Base-by-base conservation (phyloP, 805 yeast genomes). In the Saccharomycopsis vini region DNA sequence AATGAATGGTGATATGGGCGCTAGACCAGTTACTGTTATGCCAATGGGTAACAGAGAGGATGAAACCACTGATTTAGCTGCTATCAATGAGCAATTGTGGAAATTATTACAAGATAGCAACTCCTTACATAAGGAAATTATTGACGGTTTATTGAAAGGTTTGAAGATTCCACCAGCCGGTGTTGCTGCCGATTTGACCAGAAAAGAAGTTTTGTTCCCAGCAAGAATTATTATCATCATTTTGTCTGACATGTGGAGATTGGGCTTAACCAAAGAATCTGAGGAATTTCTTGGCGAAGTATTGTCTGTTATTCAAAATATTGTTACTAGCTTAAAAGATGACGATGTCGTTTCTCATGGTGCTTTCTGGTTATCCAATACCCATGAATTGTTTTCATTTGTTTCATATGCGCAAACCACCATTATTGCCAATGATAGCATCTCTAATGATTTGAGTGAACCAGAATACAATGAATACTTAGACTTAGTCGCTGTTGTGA, bases 291-390 rank as follows among this genome's bases (percentile, higher is more conserved):
- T 92, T 50, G 96, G 96, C 38, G 89, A 83, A 59, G 94, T 88
- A 2, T 72, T 90, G 59, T 76, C 85, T 23, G 82, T 84, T 2
- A 87, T 92, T 53, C 97, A 90, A 67, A 77, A 75, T 40, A 79
- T 84, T 49, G 95, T 90, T 15, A 73, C 83, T 41, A 64, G 71
- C n/a, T 70, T 82, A 57, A 81, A 81, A 53, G 95, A 90, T 44
- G 95, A 84, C 47, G 94, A 85, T 53, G 79, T 87, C 28, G 80
- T 89, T 56, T 78, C 87, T 38, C 87, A 87, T 54, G 97, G 96
- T 53, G 95, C 97, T 0, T 92, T 89, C 69, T 92, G 98, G 98
- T 71, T 92, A 52, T 85, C 97, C 3, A 92, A 92, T 64, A 89
- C 94, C 2, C 96, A 92, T 60, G 97, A 92, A 60, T 72, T 92